These are phyloP conservation scores for Davidsoniella virescens DNA, from an alignment of 2,329 filamentous ascomycete genomes.

Conservation along the genomic window DNA sequence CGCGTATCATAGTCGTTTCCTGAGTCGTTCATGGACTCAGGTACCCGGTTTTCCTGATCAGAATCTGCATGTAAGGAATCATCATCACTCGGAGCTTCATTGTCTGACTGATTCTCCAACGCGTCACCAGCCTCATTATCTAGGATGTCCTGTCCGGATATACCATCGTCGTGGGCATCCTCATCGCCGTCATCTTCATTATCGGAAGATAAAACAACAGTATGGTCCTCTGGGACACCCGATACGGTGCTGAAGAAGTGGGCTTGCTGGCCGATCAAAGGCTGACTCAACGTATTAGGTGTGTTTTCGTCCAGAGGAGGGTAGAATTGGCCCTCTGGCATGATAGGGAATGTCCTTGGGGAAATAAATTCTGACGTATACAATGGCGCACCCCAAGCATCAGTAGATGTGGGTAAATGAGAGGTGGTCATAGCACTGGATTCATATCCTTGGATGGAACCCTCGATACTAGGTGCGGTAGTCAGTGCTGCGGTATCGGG, in stretches of 20 bases:
- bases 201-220: slow-evolving; percentile 12
- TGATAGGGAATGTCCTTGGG: background rate
- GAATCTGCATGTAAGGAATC: background rate
- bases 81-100: background rate
- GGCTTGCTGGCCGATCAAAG: background rate
- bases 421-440: too few species aligned
- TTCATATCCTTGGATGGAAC: too few species aligned
- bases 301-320: too few species aligned
- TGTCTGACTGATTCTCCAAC: background rate
- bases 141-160: too few species aligned
- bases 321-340: too few species aligned
- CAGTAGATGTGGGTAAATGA: background rate
- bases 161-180: slow-evolving; percentile 11
- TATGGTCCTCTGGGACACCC: background rate
- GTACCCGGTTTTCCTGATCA: slow-evolving; percentile 18
- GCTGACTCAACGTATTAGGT: background rate
- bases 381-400: slow-evolving; percentile 3
- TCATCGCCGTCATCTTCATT: slow-evolving; percentile 17
- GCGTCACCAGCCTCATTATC: too few species aligned
- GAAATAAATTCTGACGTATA: background rate
- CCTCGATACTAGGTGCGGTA: too few species aligned
- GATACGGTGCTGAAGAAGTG: background rate
- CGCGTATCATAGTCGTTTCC: slow-evolving; percentile 17
- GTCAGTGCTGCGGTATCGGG: too few species aligned
- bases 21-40: slow-evolving; percentile 15